Evolutionary conservation across 2,329 filamentous ascomycete genomes (phyloP), one percentile per base, ranked within the genome.

Genomic region (Ophiostoma sp.): DNA sequence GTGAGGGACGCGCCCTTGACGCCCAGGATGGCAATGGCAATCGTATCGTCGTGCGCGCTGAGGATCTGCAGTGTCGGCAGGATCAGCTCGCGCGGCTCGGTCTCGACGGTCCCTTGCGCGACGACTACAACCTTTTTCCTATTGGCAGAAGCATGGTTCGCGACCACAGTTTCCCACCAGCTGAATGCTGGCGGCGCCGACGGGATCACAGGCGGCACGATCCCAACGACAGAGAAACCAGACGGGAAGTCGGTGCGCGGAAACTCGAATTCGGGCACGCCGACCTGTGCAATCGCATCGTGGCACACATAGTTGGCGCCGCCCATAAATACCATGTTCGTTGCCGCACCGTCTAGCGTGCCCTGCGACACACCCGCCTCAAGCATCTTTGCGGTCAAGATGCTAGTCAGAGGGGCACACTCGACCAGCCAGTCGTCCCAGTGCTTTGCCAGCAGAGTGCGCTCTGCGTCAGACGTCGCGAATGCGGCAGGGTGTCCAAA

Each of bases 71-170:
- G 71, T 2, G 78, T 79, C 1, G 78, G 78, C 36, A 79, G 68
- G 63, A 80, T 78, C 3, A 80, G 74, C 64, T 79, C 75, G 5
- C 74, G 67, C 5, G 77, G 77, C 65, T 79, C 74, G 2, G 73
- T 77, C 71, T 80, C 78, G 6, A 80, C 78, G 2, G 78, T 79
- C 4, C 78, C 78, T 68, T 80, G 78, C 0, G 78, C 75, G 18
- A 80, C 78, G 8, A 80, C 75, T 1, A 80, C 71, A 2, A 79
- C 73, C 64, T 76, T 76, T 68, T 75, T 76, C 27, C 72, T 11
- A 1, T 9, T 36, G 5, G 69, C 41, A 4, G 68, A 63, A 0
- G 66, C n/a, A 7, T 42, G 67, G 69, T 77, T 77, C 7, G 70
- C 67, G 3, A 74, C 67, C 16, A 79, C 64, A 58, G 78, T 75